These are phyloP conservation scores for Kandelia obovata DNA, from an alignment of 345 rosid species.

Conservation along the genomic window DNA sequence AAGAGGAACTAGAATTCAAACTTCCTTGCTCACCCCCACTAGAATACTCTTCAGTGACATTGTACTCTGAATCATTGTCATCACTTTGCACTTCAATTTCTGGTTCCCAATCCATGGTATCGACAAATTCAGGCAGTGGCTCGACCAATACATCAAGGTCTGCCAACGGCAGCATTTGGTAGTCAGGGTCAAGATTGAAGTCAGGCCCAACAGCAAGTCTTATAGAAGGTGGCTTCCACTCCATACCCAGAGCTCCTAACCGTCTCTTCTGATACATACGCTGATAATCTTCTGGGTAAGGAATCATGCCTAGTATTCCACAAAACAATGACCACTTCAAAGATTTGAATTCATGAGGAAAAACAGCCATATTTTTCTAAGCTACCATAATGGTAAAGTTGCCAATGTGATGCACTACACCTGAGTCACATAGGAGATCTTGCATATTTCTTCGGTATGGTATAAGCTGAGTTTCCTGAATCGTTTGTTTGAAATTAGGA, in stretches of 20 bases:
- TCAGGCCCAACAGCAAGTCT: slow-evolving; percentile 85
- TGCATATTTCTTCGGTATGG: slow-evolving; percentile 92
- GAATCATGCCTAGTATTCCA: slow-evolving; percentile 71
- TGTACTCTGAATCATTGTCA: slow-evolving; percentile 95
- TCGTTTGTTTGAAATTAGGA: slow-evolving; percentile 8
- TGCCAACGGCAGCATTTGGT: slow-evolving; percentile 79
- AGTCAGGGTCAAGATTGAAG: slow-evolving; percentile 76
- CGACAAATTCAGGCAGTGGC: slow-evolving; percentile 80
- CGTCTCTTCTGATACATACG: slow-evolving; percentile 91
- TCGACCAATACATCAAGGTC: slow-evolving; percentile 76
- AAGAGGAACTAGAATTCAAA: slow-evolving; percentile 57
- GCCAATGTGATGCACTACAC: slow-evolving; percentile 30
- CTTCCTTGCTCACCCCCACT: slow-evolving; percentile 71
- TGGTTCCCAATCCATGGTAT: slow-evolving; percentile 94
- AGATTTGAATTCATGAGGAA: slow-evolving; percentile 1
- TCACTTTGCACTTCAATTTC: slow-evolving; percentile 68
- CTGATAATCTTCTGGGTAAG: slow-evolving; percentile 95
- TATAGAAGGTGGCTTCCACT: slow-evolving; percentile 79
- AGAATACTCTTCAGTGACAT: slow-evolving; percentile 71
- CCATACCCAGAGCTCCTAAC: slow-evolving; percentile 81
- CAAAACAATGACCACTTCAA: slow-evolving; percentile 18
- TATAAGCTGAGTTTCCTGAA: slow-evolving; percentile 91
- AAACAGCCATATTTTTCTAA: slow-evolving; percentile 3
- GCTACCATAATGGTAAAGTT: background rate
- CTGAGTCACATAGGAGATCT: slow-evolving; percentile 98